Percentiles rank a stretch among this genome's conserved stretches.
phyloP scores from a whole-genome alignment of 2,329 filamentous ascomycete species.

The Curvularia spicifera region DNA sequence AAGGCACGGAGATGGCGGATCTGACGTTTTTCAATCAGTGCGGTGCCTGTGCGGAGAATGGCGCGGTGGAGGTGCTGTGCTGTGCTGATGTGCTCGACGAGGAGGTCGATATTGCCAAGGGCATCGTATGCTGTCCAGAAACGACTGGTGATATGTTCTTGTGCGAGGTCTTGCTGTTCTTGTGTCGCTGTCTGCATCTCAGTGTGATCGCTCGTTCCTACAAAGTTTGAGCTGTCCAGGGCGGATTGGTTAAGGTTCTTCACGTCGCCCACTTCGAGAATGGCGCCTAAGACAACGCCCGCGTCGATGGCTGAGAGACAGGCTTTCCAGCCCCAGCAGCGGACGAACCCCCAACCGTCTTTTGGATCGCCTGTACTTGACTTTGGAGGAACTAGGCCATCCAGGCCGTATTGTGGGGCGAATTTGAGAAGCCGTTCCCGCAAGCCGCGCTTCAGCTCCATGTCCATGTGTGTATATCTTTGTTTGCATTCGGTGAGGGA shows the following conservation, averaged over 20 bases:
- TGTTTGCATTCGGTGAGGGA: constrained; percentile 93
- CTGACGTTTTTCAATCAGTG: constrained; percentile 89
- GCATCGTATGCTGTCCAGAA: constrained; percentile 68
- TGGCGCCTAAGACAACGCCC: constrained; percentile 87
- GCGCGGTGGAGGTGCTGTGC: constrained; percentile 90
- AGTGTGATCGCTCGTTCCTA: constrained; percentile 34
- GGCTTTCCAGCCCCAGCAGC: constrained; percentile 97
- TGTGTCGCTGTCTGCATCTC: constrained; percentile 29
- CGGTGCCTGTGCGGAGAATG: constrained; percentile 90
- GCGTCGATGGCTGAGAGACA: constrained; percentile 93
- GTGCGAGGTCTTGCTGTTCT: constrained; percentile 42
- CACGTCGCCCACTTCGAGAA: constrained; percentile 85
- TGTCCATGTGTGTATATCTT: constrained; percentile 97
- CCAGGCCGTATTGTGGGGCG: constrained; percentile 89
- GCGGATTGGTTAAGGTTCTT: constrained; percentile 42
- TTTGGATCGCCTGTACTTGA: constrained; percentile 72
- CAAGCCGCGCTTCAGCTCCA: constrained; percentile 88
- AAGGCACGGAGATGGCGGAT: constrained; percentile 92
- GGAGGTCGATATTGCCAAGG: constrained; percentile 65
- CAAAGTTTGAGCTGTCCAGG: constrained; percentile 42
- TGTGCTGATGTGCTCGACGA: constrained; percentile 77
- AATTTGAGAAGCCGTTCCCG: constrained; percentile 88
- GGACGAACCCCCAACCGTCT: constrained; percentile 95
- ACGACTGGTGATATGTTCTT: constrained; percentile 57
- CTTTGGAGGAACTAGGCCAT: constrained; percentile 82